Conservation (phyloP, 2,329 filamentous ascomycete species). For the Pseudocercospora cruenta region DNA sequence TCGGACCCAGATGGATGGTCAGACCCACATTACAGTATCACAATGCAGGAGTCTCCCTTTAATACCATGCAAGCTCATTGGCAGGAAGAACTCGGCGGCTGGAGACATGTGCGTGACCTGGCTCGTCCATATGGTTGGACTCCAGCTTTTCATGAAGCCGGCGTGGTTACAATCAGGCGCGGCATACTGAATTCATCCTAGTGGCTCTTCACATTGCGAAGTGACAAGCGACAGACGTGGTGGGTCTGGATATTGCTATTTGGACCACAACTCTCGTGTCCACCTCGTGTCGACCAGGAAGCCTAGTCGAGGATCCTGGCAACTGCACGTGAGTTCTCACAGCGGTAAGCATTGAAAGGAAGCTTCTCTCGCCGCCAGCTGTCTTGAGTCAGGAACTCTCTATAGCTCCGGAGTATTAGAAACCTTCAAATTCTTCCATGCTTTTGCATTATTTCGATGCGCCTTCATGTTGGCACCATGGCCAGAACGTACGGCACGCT, state of each 20-base stretch:
- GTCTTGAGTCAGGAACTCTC: no score
- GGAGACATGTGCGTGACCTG: background rate
- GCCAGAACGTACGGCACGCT: no score
- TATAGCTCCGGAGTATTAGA: no score
- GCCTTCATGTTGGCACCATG: no score
- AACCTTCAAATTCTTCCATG: no score
- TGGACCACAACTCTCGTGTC: background rate
- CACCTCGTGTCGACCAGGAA: background rate
- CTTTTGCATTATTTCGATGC: no score
- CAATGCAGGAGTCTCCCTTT: background rate
- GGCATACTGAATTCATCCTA: background rate
- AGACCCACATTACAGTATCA: background rate
- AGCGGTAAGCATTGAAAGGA: no score
- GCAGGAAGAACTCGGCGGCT: background rate
- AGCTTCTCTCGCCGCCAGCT: no score
- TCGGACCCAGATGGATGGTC: no score
- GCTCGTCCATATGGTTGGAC: background rate
- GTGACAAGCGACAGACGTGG: background rate
- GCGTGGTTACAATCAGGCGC: background rate
- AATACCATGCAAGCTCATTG: background rate
- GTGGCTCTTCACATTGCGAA: background rate
- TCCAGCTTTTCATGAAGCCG: background rate
- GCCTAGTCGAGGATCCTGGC: background rate
- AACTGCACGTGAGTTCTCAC: no score
- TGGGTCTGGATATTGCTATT: background rate